These are phyloP conservation scores for Phytophthora citrophthora DNA, from an alignment of 352 stramenopile genomes.

Conservation along the genomic window DNA sequence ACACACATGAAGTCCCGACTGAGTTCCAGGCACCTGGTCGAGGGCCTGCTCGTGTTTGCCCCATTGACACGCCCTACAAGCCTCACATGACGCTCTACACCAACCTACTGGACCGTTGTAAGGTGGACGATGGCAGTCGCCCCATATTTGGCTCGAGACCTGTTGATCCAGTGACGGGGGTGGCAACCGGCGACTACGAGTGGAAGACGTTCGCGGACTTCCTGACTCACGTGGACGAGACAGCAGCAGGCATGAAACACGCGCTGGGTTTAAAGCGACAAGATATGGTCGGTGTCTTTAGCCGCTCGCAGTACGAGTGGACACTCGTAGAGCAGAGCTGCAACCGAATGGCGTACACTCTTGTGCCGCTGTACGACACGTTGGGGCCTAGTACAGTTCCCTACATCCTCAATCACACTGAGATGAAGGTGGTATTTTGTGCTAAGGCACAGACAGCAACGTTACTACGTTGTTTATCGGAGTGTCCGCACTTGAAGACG, in stretches of 20 bases:
- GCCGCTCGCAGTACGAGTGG: constrained; percentile 68
- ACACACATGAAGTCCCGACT: constrained; percentile 11
- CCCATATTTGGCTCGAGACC: constrained; percentile 55
- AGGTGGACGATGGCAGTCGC: constrained; percentile 54
- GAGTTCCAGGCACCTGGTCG: constrained; percentile 13
- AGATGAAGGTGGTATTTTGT: constrained; percentile 66
- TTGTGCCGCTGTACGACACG: constrained; percentile 81
- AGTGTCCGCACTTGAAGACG: constrained; percentile 49
- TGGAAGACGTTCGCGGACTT: constrained; percentile 67
- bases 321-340: constrained; percentile 59
- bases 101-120: constrained; percentile 53
- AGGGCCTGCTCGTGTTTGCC: constrained; percentile 28
- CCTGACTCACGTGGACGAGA: constrained; percentile 43
- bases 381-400: constrained; percentile 58
- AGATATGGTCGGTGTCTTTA: constrained; percentile 61
- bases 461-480: constrained; percentile 38
- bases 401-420: constrained; percentile 69
- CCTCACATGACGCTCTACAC: constrained; percentile 62
- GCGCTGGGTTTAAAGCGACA: constrained; percentile 41
- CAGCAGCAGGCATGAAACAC: constrained; percentile 43
- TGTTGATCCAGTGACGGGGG: constrained; percentile 40
- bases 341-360: constrained; percentile 69
- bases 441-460: constrained; percentile 43
- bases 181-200: constrained; percentile 43
- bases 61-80: constrained; percentile 36